A percentile compares a stretch with the other conserved stretches of the same genome.
These are phyloP conservation scores for Fragilariopsis cylindrus DNA, from an alignment of 108 stramenopile species.

Conservation along the genomic window DNA sequence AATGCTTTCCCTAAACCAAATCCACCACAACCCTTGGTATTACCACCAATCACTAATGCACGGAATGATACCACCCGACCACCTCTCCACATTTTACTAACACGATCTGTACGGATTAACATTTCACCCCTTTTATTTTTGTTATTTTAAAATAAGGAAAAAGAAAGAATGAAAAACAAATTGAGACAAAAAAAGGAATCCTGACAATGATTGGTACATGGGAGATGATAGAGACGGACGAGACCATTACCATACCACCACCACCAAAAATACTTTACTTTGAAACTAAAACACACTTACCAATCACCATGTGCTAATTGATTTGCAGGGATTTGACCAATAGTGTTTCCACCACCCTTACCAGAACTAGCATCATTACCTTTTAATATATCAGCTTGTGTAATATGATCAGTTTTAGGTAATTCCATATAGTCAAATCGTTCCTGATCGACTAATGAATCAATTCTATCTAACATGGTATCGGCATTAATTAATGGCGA, in stretches of 20 bases:
- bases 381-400: constrained; percentile 6
- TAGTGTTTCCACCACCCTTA: constrained; percentile 25
- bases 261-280: too few species aligned
- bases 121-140: constrained; percentile 61
- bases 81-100: constrained; percentile 90
- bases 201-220: background rate
- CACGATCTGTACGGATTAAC: constrained; percentile 81
- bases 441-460: constrained; percentile 35
- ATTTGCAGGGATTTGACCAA: constrained; percentile 41
- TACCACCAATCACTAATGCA: constrained; percentile 91
- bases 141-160: background rate
- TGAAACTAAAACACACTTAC: constrained; percentile 24
- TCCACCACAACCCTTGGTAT: constrained; percentile 93
- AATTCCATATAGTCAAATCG: constrained; percentile 37
- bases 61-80: constrained; percentile 90
- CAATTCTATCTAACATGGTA: constrained; percentile 36
- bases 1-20: constrained; percentile 94
- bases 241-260: too few species aligned
- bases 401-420: constrained; percentile 11
- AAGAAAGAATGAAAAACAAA: background rate
- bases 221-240: background rate
- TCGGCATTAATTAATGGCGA: constrained; percentile 32
- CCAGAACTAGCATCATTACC: background rate
- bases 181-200: background rate
- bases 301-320: constrained; percentile 54